Evolutionary conservation across 1,284 basidiomycete genomes (phyloP).

Genomic region (Leccinum griseonigrum): DNA sequence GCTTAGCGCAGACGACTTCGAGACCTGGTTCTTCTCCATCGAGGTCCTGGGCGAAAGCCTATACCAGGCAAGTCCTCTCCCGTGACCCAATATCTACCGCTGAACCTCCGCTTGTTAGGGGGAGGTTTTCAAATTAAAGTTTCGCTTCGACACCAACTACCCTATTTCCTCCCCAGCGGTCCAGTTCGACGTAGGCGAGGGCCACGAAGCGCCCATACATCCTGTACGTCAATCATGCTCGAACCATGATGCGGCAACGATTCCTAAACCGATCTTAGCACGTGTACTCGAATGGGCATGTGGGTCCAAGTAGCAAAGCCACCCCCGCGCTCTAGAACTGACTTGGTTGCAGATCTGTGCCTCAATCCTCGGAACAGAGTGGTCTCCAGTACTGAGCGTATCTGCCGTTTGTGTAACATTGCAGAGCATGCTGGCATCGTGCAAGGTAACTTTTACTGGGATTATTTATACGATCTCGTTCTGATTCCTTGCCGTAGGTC

Average conservation of each 20-base stretch:
- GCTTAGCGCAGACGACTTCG: slow-evolving; percentile 68
- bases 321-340: slow-evolving; percentile 12
- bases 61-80: slow-evolving; percentile 51
- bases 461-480: not conserved
- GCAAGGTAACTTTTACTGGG: slow-evolving; percentile 55
- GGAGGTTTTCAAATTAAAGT: slow-evolving; percentile 73
- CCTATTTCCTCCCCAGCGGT: slow-evolving; percentile 83
- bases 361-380: slow-evolving; percentile 81
- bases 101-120: slow-evolving; percentile 41
- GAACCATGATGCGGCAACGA: slow-evolving; percentile 1
- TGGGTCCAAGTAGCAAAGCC: slow-evolving; percentile 36
- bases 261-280: slow-evolving; percentile 46
- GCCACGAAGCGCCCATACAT: slow-evolving; percentile 64
- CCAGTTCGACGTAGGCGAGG: slow-evolving; percentile 69
- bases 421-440: slow-evolving; percentile 86
- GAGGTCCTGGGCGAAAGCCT: slow-evolving; percentile 77
- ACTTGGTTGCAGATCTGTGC: slow-evolving; percentile 64
- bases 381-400: slow-evolving; percentile 82
- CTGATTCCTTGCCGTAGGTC: slow-evolving; percentile 42
- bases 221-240: slow-evolving; percentile 49
- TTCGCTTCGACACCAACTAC: slow-evolving; percentile 72
- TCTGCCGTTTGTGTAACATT: slow-evolving; percentile 76
- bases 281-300: slow-evolving; percentile 84
- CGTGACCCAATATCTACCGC: slow-evolving; percentile 2
- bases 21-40: slow-evolving; percentile 70